Evolutionary conservation across 768 basidiomycete genomes (phyloP), one percentile per base, ranked within the genome.

Genomic region (Boletus vermiculosoides): DNA sequence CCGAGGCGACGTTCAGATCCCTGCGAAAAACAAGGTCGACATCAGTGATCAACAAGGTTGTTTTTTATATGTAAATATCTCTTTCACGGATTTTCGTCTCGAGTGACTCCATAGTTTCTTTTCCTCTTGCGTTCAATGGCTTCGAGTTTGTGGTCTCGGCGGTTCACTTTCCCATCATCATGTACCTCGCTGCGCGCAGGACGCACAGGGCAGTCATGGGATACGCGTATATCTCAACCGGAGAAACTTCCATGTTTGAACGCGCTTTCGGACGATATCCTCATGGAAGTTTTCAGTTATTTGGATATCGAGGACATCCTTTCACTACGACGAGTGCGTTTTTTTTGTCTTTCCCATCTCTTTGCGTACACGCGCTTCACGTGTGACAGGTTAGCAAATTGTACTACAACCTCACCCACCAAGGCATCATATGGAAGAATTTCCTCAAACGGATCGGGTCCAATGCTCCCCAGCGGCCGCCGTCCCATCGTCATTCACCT

Each of bases 341-440:
- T 16, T 66, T 44, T 13, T 30, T 47, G 5, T 40, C 16, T 30
- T 54, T 18, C 12, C 18, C 25, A 22, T 6, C 18, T 33, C 33
- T 36, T 30, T 1, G 12, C 34, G 22, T 42, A 22, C 39, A 33
- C 25, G 45, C 40, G 52, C 30, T 45, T 63, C 1, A 55, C 44
- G 36, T 22, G 10, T 25, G 9, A 31, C 31, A 87, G 88, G 81
- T 83, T 31, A 82, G 78, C 74, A 84, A 78, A 61, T 65, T 78
- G 4, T 83, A 84, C 62, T 87, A 81, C 63, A 68, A 83, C 31
- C 75, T 89, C 56, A 87, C 86, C 0, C 84, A 88, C 55, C 82
- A 88, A 60, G 80, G 86, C 18, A 71, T 82, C 45, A 83, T 88
- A 40, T 89, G 88, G 88, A 86, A 84, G 67, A 80, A 80, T 18